These are phyloP conservation scores for Cyclotella atomus DNA, from an alignment of 108 stramenopile species.

Conservation along the genomic window DNA sequence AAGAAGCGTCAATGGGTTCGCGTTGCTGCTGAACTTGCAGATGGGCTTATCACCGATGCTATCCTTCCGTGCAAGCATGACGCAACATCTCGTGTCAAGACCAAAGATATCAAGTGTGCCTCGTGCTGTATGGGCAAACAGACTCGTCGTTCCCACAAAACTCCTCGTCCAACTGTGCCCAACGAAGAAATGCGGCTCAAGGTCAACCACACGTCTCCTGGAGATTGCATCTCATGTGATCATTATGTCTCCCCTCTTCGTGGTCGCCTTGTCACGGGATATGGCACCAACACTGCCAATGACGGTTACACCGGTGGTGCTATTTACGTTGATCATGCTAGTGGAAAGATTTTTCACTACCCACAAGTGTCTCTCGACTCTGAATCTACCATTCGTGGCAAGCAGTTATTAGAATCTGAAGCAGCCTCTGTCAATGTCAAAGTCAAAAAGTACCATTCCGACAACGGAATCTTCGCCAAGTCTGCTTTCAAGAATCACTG, in stretches of 20 bases:
- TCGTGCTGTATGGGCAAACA: neutral
- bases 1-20: neutral
- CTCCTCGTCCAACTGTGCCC: neutral
- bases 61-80: neutral
- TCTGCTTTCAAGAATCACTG: conserved; percentile 24
- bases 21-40: neutral
- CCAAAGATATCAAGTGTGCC: neutral
- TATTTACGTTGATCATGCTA: conserved; percentile 9
- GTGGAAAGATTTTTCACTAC: conserved; percentile 5
- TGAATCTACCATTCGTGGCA: neutral
- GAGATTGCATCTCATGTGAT: conserved; percentile 4
- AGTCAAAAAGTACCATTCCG: conserved; percentile 30
- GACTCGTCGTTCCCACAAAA: neutral
- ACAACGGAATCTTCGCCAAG: conserved; percentile 39
- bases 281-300: neutral
- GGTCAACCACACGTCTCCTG: neutral
- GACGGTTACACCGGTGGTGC: neutral
- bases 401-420: neutral
- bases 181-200: neutral
- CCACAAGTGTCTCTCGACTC: neutral
- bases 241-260: neutral
- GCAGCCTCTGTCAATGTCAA: conserved; percentile 2
- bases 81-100: too few species aligned
- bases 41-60: neutral
- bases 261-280: neutral